These are phyloP conservation scores for Blastocystis sp. DNA, from an alignment of 352 stramenopile species.

Conservation along the genomic window DNA sequence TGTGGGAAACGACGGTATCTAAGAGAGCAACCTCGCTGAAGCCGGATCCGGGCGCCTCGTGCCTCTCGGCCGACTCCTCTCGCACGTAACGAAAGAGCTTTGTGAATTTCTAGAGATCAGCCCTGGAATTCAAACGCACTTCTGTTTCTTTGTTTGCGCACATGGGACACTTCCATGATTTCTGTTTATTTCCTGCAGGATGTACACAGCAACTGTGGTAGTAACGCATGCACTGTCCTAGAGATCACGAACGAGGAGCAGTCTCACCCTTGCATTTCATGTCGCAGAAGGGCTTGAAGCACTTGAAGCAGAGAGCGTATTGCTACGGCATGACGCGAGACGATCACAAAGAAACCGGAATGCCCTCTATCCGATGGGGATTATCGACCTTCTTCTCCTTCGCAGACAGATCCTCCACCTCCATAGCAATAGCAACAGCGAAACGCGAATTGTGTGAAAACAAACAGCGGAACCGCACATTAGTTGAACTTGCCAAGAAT, in stretches of 20 bases:
- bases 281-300: conserved; percentile 54
- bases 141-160: conserved; percentile 64
- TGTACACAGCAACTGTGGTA: conserved; percentile 43
- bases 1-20: conserved; percentile 51
- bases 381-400: neutral
- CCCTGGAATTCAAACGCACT: neutral
- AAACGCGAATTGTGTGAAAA: neutral
- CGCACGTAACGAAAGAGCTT: conserved; percentile 17
- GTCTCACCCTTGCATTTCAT: conserved; percentile 38
- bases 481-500: conserved; percentile 74
- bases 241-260: neutral
- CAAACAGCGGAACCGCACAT: conserved; percentile 22
- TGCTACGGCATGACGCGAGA: neutral
- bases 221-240: conserved; percentile 38
- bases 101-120: conserved; percentile 31
- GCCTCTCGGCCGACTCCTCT: conserved; percentile 30
- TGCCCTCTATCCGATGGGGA: neutral
- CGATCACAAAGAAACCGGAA: neutral
- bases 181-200: neutral
- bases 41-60: conserved; percentile 29
- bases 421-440: neutral
- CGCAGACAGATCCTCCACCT: neutral
- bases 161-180: conserved; percentile 49
- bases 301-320: conserved; percentile 53
- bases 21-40: conserved; percentile 65